Evolutionary conservation across 306 rosid species (phyloP).

Genomic region (Malus sylvestris): DNA sequence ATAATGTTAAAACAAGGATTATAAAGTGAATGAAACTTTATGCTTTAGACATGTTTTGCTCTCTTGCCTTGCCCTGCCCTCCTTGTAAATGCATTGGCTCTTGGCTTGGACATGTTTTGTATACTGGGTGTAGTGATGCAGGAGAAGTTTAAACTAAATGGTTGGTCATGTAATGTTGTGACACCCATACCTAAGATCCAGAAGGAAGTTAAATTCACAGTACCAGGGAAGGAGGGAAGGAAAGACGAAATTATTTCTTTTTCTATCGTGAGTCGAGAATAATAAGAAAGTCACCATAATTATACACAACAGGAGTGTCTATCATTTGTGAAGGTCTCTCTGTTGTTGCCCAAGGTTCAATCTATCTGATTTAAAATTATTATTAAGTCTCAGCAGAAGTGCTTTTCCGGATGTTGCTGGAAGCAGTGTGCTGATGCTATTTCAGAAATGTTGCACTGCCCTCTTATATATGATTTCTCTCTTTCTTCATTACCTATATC

Average conservation of each 20-base stretch:
- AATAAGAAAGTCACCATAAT: not conserved
- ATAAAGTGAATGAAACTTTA: not conserved
- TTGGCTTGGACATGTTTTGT: not conserved
- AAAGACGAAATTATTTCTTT: constrained; percentile 63
- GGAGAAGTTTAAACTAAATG: not conserved
- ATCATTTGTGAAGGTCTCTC: not conserved
- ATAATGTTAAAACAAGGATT: not conserved
- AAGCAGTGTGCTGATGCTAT: too few relatives aligned
- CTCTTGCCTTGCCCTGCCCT: not conserved
- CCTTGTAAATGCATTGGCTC: not conserved
- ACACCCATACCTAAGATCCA: constrained; percentile 44
- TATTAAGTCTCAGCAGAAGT: not conserved
- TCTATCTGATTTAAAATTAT: not conserved
- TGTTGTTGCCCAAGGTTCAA: not conserved
- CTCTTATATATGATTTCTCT: too few relatives aligned
- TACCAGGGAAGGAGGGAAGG: constrained; percentile 65
- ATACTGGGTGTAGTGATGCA: not conserved
- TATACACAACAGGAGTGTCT: too few relatives aligned
- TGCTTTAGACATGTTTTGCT: not conserved
- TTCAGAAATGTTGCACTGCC: too few relatives aligned
- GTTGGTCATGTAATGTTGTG: constrained; percentile 10
- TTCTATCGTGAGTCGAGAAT: not conserved
- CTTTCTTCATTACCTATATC: too few relatives aligned
- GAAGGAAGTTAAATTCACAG: constrained; percentile 55
- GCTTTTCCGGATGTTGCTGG: too few relatives aligned